Evolutionary conservation across 2,329 filamentous ascomycete species (phyloP).

Genomic region (Delphinella strobiligena): DNA sequence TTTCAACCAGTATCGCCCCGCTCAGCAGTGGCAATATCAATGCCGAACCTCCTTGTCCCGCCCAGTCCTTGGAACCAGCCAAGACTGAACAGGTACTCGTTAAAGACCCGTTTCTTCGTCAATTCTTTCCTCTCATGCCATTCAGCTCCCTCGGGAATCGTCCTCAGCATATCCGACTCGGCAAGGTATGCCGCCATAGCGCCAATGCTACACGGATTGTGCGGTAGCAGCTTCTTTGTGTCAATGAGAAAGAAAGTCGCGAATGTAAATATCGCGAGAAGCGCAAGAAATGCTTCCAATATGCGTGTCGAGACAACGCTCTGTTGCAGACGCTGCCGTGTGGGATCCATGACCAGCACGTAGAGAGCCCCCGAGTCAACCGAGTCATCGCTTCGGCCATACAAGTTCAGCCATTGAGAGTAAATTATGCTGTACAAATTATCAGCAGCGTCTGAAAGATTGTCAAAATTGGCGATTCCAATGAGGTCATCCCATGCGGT

Average conservation of each 20-base stretch:
- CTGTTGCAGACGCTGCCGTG: background rate
- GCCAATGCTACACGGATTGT: constrained; percentile 18
- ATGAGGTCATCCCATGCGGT: background rate
- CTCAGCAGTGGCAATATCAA: constrained; percentile 9
- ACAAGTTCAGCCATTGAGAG: background rate
- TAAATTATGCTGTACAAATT: background rate
- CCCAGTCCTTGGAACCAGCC: constrained; percentile 6
- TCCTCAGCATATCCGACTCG: constrained; percentile 11
- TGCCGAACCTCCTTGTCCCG: constrained; percentile 3
- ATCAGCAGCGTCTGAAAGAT: background rate
- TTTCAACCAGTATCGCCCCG: background rate
- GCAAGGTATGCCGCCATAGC: constrained; percentile 15
- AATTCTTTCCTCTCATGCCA: constrained; percentile 8
- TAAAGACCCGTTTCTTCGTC: constrained; percentile 5
- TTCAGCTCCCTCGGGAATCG: constrained; percentile 8
- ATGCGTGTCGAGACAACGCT: background rate
- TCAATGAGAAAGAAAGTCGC: background rate
- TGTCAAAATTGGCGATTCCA: background rate
- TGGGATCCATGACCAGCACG: background rate
- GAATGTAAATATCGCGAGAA: background rate
- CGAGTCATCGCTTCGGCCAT: background rate
- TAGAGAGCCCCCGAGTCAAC: background rate
- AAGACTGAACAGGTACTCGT: constrained; percentile 7
- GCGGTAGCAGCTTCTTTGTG: constrained; percentile 12
- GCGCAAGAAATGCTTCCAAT: background rate